Evolutionary conservation across 2,329 filamentous ascomycete genomes (phyloP).

Genomic region (Dactylellina cionopaga): DNA sequence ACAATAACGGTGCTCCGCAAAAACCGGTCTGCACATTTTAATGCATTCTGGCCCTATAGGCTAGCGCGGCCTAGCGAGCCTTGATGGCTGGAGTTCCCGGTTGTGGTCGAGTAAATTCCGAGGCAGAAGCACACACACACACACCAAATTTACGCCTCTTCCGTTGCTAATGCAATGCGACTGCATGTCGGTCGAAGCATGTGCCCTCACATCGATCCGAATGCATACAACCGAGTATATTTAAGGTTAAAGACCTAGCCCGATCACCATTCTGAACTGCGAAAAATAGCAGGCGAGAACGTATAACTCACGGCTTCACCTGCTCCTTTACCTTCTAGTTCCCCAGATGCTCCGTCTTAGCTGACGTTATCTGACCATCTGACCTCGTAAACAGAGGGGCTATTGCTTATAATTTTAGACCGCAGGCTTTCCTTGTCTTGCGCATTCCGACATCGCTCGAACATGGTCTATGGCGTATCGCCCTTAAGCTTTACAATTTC

Average conservation of each 20-base stretch:
- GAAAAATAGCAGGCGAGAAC: constrained; percentile 46
- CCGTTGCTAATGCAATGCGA: neutral
- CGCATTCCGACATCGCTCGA: constrained; percentile 26
- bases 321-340: constrained; percentile 43
- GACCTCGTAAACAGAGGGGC: constrained; percentile 28
- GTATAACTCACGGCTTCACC: constrained; percentile 17
- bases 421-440: constrained; percentile 3
- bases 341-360: constrained; percentile 23
- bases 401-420: constrained; percentile 16
- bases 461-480: constrained; percentile 23
- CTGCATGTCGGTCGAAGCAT: constrained; percentile 22
- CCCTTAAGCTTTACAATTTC: constrained; percentile 5
- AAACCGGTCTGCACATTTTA: constrained; percentile 34
- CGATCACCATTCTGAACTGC: constrained; percentile 35
- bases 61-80: too few relatives aligned
- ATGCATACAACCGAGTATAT: constrained; percentile 27
- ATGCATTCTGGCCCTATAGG: too few relatives aligned
- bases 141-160: constrained; percentile 19
- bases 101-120: constrained; percentile 37
- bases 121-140: constrained; percentile 31
- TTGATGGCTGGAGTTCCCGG: constrained; percentile 27
- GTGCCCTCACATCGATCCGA: constrained; percentile 33
- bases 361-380: constrained; percentile 49
- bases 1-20: constrained; percentile 35
- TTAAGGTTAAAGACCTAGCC: constrained; percentile 43